Base-by-base conservation (phyloP, 2,329 filamentous ascomycete species). In the Colletotrichum sp. region DNA sequence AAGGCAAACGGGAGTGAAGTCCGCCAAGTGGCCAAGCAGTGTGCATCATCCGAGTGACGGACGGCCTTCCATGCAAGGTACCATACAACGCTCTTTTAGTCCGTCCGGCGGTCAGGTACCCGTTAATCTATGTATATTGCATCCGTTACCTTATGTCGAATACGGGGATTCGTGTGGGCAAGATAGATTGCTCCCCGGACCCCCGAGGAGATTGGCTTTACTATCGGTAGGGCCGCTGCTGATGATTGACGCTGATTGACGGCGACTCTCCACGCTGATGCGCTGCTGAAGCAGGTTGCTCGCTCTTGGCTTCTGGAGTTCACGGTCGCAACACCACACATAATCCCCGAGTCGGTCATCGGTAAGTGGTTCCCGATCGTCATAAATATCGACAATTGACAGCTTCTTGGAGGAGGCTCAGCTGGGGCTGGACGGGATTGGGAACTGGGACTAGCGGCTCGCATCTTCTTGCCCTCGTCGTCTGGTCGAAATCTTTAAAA, bases 71-170 rank as follows among this genome's bases (percentile, higher is more conserved):
- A 55, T 68, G 44, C 49, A 34, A 69, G 66, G 66, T 24, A 69
- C 66, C 15, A 18, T 59, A 26, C 16, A 28, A 28, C 16, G 30
- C n/a, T 32, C 59, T 60, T 13, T 28, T 39, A 66, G 36, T 69
- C 18, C n/a, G 44, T 52, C n/a, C n/a, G 6, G 12, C 44, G 44
- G 32, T 72, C 69, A 75, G 69, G 69, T 68, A 76, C 69, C 73
- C 69, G 73, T 52, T 52, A 52, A 52, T 52, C n/a, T 60, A 26
- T 63, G 65, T n/a, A 55, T 32, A 44, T 64, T 24, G 59, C 32
- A 57, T 57, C 36, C 32, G 44, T 52, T 21, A 52, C 44, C 44
- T 63, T 72, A 44, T 52, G 39, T 68, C 4, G 24, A 52, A 57
- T 72, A 75, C 70, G 63, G 69, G 63, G 57, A 71, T 75, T 36